Base-by-base conservation (phyloP, 169 alveolate species). In the Miamiensis avidus region DNA sequence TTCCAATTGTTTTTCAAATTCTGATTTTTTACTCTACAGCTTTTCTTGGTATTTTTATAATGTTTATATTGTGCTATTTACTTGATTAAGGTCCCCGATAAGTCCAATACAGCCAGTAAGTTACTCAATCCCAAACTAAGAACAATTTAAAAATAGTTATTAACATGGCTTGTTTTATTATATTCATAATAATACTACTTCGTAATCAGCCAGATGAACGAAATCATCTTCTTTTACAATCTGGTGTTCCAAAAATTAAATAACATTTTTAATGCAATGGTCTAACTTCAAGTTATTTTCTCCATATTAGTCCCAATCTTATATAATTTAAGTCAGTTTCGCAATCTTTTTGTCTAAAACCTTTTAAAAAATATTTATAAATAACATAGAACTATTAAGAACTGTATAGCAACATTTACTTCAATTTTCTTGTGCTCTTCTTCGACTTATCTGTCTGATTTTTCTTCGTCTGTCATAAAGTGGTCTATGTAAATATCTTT, bases 401-500 rank as follows among this genome's bases (percentile, higher is more conserved):
- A n/a, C n/a, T n/a, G n/a, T n/a, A n/a, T 29, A 0, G 6, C 11
- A 29, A 31, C 81, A 31, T 31, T 75, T 75, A 15, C 29, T 31
- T 75, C 81, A 0, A 75, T 75, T 31, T 29, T 26, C 26, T 33
- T 77, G 20, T n/a, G 31, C n/a, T n/a, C n/a, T n/a, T n/a, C n/a
- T n/a, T n/a, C n/a, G n/a, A n/a, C n/a, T 33, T 77, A 26, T 25
- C 26, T 31, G 28, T 77, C 72, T 33, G 28, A 77, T 0, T 77
- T 72, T 25, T 33, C 72, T 77, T 77, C 64, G 15, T 69, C 65
- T n/a, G 31, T 25, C 0, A 77, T 77, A 33, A 33, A 77, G 31
- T 31, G 34, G 26, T 77, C 82, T 11, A 77, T 31, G 25, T 31
- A 77, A 0, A 77, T 77, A 32, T 77, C 82, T 33, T 77, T 77